Base-by-base conservation (phyloP, 768 basidiomycete species). In the Punctularia strigosozonata region DNA sequence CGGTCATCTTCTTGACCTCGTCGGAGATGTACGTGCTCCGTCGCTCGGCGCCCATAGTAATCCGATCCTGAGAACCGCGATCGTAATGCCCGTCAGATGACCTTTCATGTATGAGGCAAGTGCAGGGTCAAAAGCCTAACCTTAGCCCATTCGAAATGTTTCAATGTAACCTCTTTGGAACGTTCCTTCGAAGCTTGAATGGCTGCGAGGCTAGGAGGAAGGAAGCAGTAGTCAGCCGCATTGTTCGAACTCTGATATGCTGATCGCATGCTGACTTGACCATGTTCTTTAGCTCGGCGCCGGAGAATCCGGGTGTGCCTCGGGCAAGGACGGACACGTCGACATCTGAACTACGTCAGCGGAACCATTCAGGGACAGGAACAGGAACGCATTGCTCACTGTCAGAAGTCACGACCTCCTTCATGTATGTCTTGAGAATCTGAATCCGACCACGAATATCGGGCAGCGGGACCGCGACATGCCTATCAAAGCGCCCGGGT, bases 71-170 rank as follows among this genome's bases (percentile, higher is more conserved):
- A 19, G 32, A n/a, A 12, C 5, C 30, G n/a, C 26, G 25, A 25
- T 18, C 40, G 22, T 25, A 32, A n/a, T 17, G 19, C 7, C 25
- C 43, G 38, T n/a, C n/a, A 19, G 38, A 34, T 14, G 22, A 4
- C 31, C 24, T 7, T 6, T 19, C 13, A 30, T 20, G n/a, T 35
- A 40, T 13, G 22, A 21, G 4, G 7, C 25, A 18, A 28, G 14
- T 8, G 20, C 18, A 43, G 19, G 6, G 15, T 32, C 6, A 19
- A 31, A 23, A 12, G n/a, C 40, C 52, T 37, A 43, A 85, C 89
- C 69, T 88, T 95, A 10, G 95, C 95, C 95, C 95, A 99, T 64
- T 98, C 94, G 55, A 98, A 86, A 56, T 99, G 91, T 46, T 69
- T 77, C 43, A 85, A 57, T 18, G 60, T 61, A 5, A 99, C 90